Conservation (phyloP, 129 eudicot species). For the Glebionis coronaria region DNA sequence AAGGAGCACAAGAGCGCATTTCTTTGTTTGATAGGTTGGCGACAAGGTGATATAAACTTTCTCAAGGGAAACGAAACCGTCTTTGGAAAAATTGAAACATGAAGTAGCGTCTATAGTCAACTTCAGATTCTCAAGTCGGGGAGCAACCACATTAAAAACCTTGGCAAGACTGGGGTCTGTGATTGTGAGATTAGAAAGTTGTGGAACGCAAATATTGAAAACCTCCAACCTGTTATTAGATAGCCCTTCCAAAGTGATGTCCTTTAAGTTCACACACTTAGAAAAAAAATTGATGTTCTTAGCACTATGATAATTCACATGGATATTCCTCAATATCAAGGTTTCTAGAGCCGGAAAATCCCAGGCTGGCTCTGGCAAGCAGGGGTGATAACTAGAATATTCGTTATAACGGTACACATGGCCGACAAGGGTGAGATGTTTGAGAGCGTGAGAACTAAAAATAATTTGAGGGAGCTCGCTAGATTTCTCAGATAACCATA, state of each 20-base stretch:
- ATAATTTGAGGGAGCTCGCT: neutral
- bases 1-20: neutral
- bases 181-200: no score
- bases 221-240: neutral
- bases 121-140: no score
- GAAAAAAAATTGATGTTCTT: slow-evolving; percentile 6
- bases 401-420: neutral
- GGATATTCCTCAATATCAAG: neutral
- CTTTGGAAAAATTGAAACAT: no score
- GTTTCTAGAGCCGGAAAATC: slow-evolving; percentile 14
- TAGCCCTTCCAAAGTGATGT: neutral
- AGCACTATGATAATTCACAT: neutral
- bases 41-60: no score
- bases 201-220: neutral
- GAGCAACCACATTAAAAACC: no score
- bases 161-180: no score
- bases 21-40: neutral
- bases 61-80: no score
- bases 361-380: neutral
- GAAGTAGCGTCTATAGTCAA: no score
- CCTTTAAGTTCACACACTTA: slow-evolving; percentile 14
- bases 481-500: neutral
- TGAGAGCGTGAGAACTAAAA: neutral
- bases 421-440: slow-evolving; percentile 1
- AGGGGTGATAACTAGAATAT: neutral